Percentiles rank a stretch among this genome's conserved stretches.
Conservation (phyloP, 2,329 filamentous ascomycete genomes). For the Hypoxylon sp. region DNA sequence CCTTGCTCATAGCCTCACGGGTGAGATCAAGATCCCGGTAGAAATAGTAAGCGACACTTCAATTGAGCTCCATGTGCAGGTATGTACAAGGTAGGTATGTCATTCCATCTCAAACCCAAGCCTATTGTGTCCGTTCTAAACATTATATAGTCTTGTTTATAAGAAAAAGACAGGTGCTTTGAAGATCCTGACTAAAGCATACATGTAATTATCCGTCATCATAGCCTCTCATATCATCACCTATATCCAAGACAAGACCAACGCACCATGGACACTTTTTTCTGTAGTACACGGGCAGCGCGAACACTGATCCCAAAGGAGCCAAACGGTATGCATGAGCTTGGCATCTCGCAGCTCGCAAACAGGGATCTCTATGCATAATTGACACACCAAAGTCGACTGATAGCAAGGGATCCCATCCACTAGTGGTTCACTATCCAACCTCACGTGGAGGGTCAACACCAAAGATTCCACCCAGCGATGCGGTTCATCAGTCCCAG, state of each 20-base stretch:
- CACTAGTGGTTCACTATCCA: slow-evolving; percentile 27
- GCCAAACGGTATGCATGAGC: slow-evolving; percentile 30
- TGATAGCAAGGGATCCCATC: slow-evolving; percentile 35
- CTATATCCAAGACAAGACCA: slow-evolving; percentile 21
- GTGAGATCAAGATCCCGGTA: slow-evolving; percentile 34
- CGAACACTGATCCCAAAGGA: slow-evolving; percentile 36
- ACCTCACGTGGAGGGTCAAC: slow-evolving; percentile 34
- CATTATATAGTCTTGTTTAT: neutral
- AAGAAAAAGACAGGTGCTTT: neutral
- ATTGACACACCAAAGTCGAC: slow-evolving; percentile 27
- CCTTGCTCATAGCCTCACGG: slow-evolving; percentile 41
- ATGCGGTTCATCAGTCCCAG: slow-evolving; percentile 31
- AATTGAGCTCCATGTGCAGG: slow-evolving; percentile 10
- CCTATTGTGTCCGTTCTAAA: neutral
- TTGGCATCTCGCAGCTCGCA: slow-evolving; percentile 35
- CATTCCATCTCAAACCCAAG: slow-evolving; percentile 5
- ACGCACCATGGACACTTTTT: slow-evolving; percentile 29
- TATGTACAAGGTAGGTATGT: slow-evolving; percentile 6
- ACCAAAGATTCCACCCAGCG: slow-evolving; percentile 34
- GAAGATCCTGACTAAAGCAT: neutral
- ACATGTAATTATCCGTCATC: neutral
- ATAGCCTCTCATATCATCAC: slow-evolving; percentile 8
- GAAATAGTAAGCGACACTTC: slow-evolving; percentile 33
- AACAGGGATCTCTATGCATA: slow-evolving; percentile 42
- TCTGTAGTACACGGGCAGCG: slow-evolving; percentile 30